These are phyloP conservation scores for Phytophthora sp. DNA, from an alignment of 352 stramenopile genomes.

Conservation along the genomic window DNA sequence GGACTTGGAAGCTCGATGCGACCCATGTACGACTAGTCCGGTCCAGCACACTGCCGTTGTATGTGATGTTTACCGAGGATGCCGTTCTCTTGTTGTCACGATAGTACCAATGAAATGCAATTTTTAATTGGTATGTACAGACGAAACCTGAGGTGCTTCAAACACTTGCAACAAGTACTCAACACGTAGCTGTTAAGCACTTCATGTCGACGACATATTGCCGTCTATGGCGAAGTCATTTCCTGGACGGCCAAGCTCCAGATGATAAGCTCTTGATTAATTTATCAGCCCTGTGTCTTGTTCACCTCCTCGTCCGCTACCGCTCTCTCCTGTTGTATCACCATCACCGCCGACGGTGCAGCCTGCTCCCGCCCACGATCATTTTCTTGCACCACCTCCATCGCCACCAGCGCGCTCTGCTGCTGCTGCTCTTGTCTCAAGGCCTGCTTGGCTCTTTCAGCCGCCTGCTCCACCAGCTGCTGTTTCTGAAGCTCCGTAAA, in stretches of 20 bases:
- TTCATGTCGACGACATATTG: too few species aligned
- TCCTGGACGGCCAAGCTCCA: too few species aligned
- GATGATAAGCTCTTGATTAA: constrained; percentile 8
- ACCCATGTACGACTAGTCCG: not conserved
- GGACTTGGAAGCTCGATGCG: not conserved
- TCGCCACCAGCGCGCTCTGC: constrained; percentile 9
- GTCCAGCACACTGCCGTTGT: not conserved
- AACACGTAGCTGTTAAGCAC: too few species aligned
- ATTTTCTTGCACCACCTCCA: constrained; percentile 14
- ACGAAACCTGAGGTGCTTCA: not conserved
- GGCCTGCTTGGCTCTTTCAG: constrained; percentile 30
- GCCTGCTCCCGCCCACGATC: not conserved
- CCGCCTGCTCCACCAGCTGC: constrained; percentile 35
- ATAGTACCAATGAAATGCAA: not conserved
- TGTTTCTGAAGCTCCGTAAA: constrained; percentile 50
- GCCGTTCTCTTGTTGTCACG: not conserved
- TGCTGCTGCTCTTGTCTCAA: constrained; percentile 31
- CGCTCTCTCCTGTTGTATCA: constrained; percentile 24
- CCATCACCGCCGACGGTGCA: constrained; percentile 12
- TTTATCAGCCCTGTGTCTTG: constrained; percentile 19
- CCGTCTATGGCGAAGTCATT: too few species aligned
- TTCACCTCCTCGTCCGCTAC: constrained; percentile 17
- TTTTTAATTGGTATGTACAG: too few species aligned
- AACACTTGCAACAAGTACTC: not conserved
- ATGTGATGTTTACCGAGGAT: not conserved